A percentile compares a stretch with the other conserved stretches of the same genome.
Conservation (phyloP, 2,329 filamentous ascomycete genomes). For the Hirsutella thompsonii region DNA sequence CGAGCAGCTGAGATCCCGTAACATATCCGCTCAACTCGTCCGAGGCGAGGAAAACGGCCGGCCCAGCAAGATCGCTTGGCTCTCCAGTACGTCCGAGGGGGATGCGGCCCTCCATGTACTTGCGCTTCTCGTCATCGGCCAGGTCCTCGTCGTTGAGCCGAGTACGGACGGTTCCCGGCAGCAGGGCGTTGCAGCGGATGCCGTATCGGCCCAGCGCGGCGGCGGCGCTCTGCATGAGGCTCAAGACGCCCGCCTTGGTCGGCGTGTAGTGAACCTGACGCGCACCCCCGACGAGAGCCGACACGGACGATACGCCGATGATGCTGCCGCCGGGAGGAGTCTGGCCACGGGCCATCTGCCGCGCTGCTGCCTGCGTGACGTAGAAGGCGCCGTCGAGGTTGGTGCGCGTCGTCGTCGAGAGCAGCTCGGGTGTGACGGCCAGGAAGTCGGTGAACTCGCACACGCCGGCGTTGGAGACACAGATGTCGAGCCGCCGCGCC, state of each 20-base stretch:
- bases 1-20: conserved; percentile 69
- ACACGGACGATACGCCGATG: conserved; percentile 63
- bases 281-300: conserved; percentile 64
- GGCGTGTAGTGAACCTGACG: conserved; percentile 78
- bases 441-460: conserved; percentile 84
- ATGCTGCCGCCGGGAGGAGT: conserved; percentile 62
- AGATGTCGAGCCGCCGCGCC: conserved; percentile 51
- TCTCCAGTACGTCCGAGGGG: conserved; percentile 64
- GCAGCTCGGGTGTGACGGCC: conserved; percentile 56
- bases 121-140: conserved; percentile 55
- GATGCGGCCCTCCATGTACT: conserved; percentile 71
- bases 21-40: conserved; percentile 70
- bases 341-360: conserved; percentile 59
- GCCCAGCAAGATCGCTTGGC: conserved; percentile 65
- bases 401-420: conserved; percentile 58
- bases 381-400: conserved; percentile 88
- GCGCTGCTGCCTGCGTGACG: conserved; percentile 70
- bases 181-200: conserved; percentile 71
- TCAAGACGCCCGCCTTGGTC: conserved; percentile 72
- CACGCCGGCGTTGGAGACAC: conserved; percentile 80
- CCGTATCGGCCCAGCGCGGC: conserved; percentile 63
- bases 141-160: conserved; percentile 78
- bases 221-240: conserved; percentile 72
- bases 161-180: conserved; percentile 74
- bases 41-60: conserved; percentile 73